These are phyloP conservation scores for Blastosporella zonata DNA, from an alignment of 1,284 basidiomycete species.

Conservation along the genomic window DNA sequence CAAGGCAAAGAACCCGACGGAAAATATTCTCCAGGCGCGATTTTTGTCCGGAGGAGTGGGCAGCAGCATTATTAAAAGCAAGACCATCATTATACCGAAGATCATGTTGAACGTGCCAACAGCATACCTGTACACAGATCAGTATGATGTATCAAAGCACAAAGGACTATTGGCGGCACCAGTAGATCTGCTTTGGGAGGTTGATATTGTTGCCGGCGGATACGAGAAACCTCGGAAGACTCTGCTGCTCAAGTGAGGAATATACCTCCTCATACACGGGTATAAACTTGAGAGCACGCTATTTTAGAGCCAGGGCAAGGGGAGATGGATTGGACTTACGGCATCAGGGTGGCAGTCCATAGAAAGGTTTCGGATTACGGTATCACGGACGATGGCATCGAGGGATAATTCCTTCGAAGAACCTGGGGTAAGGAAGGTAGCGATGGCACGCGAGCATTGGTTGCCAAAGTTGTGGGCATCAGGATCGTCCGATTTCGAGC, in stretches of 20 bases:
- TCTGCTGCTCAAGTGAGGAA: slow-evolving; percentile 27
- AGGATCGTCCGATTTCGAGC: slow-evolving; percentile 5
- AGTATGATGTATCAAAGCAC: neutral
- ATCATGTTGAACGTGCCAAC: slow-evolving; percentile 23
- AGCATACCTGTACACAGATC: slow-evolving; percentile 21
- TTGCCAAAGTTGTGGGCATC: slow-evolving; percentile 22
- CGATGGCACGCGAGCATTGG: slow-evolving; percentile 33
- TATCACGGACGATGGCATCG: slow-evolving; percentile 32
- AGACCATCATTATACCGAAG: slow-evolving; percentile 26
- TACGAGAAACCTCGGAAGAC: slow-evolving; percentile 31
- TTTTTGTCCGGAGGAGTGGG: slow-evolving; percentile 25
- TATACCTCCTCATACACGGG: slow-evolving; percentile 35
- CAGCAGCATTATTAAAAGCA: slow-evolving; percentile 27
- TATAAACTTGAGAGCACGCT: slow-evolving; percentile 28
- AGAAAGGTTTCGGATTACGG: slow-evolving; percentile 28
- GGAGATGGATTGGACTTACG: slow-evolving; percentile 23
- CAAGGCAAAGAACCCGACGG: slow-evolving; percentile 29
- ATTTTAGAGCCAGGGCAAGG: neutral
- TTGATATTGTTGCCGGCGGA: slow-evolving; percentile 34
- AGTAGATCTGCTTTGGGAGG: slow-evolving; percentile 36
- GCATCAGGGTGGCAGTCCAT: slow-evolving; percentile 37
- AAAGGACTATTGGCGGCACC: slow-evolving; percentile 16
- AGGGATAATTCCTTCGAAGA: slow-evolving; percentile 34
- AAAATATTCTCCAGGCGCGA: slow-evolving; percentile 33
- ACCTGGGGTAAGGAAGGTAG: slow-evolving; percentile 36